A percentile compares a stretch with the other conserved stretches of the same genome.
These are phyloP conservation scores for Yarrowia divulgata DNA, from an alignment of 805 yeast species.

Conservation along the genomic window DNA sequence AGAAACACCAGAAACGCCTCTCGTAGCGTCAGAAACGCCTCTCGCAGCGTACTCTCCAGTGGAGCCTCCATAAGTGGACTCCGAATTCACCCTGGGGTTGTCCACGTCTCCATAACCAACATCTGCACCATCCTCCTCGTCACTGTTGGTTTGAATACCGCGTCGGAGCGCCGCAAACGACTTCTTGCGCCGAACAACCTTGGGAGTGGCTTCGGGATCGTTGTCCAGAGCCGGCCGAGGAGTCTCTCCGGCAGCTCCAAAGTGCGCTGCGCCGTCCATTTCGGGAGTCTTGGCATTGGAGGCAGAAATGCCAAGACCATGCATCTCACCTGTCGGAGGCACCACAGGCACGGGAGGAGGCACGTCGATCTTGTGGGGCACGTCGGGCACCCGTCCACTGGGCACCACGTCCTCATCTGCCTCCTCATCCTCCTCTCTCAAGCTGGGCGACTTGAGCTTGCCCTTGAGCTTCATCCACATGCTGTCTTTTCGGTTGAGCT, in stretches of 20 bases:
- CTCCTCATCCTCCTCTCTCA: constrained; percentile 12
- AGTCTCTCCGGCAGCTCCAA: not conserved
- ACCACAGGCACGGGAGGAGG: constrained; percentile 27
- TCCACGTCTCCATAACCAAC: constrained; percentile 1
- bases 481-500: constrained; percentile 30
- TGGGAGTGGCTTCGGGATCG: constrained; percentile 23
- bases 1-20: not conserved
- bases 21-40: not conserved
- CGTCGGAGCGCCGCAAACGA: constrained; percentile 32
- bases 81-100: not conserved
- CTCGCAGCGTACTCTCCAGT: not conserved
- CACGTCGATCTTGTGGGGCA: constrained; percentile 3
- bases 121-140: constrained; percentile 42
- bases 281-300: constrained; percentile 9
- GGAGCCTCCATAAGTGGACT: not conserved
- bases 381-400: not conserved
- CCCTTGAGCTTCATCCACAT: constrained; percentile 38
- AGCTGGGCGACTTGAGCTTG: constrained; percentile 1
- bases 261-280: not conserved
- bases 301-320: constrained; percentile 16
- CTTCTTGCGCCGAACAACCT: constrained; percentile 24
- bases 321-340: constrained; percentile 10
- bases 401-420: not conserved
- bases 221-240: not conserved
- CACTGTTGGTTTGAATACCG: constrained; percentile 45